Conservation (phyloP, 2,329 filamentous ascomycete genomes). For the Colletotrichum paranaense region DNA sequence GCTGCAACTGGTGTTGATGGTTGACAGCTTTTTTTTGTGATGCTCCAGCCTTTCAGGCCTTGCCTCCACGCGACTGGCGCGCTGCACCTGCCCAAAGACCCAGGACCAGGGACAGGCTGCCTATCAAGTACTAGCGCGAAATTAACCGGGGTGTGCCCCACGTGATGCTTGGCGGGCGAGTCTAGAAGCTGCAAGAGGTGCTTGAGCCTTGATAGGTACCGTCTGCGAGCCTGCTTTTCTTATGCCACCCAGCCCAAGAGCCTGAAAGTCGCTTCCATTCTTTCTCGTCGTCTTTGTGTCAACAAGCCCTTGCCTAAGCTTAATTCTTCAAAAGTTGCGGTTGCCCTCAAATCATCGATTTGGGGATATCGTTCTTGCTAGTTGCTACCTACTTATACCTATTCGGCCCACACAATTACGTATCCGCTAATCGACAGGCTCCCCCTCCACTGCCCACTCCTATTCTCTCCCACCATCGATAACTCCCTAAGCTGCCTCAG, state of each 20-base stretch:
- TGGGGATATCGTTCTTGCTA: slow-evolving; percentile 17
- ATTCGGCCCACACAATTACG: slow-evolving; percentile 32
- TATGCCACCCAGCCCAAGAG: slow-evolving; percentile 15
- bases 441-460: slow-evolving; percentile 30
- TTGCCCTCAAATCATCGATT: neutral
- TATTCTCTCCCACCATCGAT: slow-evolving; percentile 31
- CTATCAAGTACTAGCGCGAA: slow-evolving; percentile 25
- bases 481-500: slow-evolving; percentile 5
- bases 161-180: slow-evolving; percentile 29
- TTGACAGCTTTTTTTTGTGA: slow-evolving; percentile 32
- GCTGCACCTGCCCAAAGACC: slow-evolving; percentile 18
- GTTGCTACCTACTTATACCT: neutral
- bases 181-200: slow-evolving; percentile 19
- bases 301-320: slow-evolving; percentile 11
- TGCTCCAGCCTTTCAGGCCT: slow-evolving; percentile 32
- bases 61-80: slow-evolving; percentile 35
- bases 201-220: neutral
- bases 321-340: neutral
- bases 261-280: neutral
- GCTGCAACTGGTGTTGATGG: slow-evolving; percentile 24
- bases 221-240: slow-evolving; percentile 13
- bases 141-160: slow-evolving; percentile 25
- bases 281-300: slow-evolving; percentile 14
- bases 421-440: slow-evolving; percentile 35
- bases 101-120: slow-evolving; percentile 16